Base-by-base conservation (phyloP, 768 basidiomycete genomes). In the Filobasidium floriforme region DNA sequence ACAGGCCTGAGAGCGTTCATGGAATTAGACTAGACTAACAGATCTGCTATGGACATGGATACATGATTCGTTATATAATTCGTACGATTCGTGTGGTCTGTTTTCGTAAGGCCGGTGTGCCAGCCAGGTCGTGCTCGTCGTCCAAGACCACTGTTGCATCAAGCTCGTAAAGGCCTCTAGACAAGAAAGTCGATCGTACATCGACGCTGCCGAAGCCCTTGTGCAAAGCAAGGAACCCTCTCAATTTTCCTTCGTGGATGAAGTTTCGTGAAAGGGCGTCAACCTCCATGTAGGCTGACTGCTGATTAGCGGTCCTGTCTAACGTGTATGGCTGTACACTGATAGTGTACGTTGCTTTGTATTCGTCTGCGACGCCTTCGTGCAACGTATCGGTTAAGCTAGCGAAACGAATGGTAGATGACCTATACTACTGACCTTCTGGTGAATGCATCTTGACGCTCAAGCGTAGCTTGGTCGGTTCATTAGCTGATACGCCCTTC, bases 1-100 rank as follows among this genome's bases (percentile, higher is more conserved):
- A 65, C 54, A 14, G 63, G 63, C 14, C 46, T 57, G 40, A 15
- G 54, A 9, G 54, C 32, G n/a, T 65, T 65, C 63, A 59, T 65
- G 54, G 63, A 65, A 40, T n/a, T 65, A 32, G 63, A 59, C 46
- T 49, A 63, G 11, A 37, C 32, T 37, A 37, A 3, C 32, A 37
- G 2, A 14, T 62, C 61, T 26, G 46, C 14, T 3, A 9, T 3
- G 32, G 32, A 37, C 32, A 37, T 37, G 32, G 9, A 4, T 37
- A 37, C 32, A 37, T 37, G 32, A 37, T 37, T 37, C 32, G 32
- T 37, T 37, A 37, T 37, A 37, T 37, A 9, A 37, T 37, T 37
- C 32, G 32, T 37, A 37, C 32, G 9, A 37, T 37, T 37, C 32
- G 32, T 37, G 32, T 37, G 32, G 32, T 37, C 32, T 37, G 32